Evolutionary conservation across 192 early-diverging fungal species (phyloP), one percentile per base, ranked within the genome.

Genomic region (Coemansia reversa): DNA sequence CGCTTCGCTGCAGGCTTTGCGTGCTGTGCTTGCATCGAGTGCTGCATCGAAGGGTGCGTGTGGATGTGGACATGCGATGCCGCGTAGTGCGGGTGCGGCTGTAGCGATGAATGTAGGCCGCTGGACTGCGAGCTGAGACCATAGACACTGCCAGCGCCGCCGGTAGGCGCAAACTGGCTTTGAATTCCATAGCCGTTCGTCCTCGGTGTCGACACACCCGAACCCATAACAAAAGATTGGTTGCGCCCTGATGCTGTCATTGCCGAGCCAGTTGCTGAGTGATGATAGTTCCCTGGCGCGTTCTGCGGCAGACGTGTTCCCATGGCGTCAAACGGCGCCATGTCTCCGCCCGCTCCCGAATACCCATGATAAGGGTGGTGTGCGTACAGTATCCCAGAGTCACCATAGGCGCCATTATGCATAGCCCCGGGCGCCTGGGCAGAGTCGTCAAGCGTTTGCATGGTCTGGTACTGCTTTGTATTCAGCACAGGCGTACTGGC

Each of bases 401-500:
- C n/a, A 22, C 70, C 64, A 1, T 66, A 54, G 25, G 62, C 58
- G 2, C 32, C 70, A 53, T 23, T 45, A 52, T 24, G 69, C 25
- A 39, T 54, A 29, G 32, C n/a, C 12, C 55, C 53, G 4, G 42
- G 60, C n/a, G 55, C 30, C n/a, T 62, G 75, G 3, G 58, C 12
- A 8, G 60, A n/a, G 30, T 72, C 65, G 39, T 75, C 78, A 7
- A 45, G 20, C 11, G 48, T 60, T 51, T 71, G 78, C 63, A 71
- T 33, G 7, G 55, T 63, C 24, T 74, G 72, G 56, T 80, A 75
- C 62, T 80, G 78, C 57, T 75, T 80, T 54, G 78, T 59, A 47
- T 70, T 72, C n/a, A 80, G 72, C 42, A 72, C 72, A 2, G 78
- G 78, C 23, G 78, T 80, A 33, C 72, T 75, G 32, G 78, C 61